Evolutionary conservation across 306 rosid species (phyloP).

Genomic region (Vicia faba): DNA sequence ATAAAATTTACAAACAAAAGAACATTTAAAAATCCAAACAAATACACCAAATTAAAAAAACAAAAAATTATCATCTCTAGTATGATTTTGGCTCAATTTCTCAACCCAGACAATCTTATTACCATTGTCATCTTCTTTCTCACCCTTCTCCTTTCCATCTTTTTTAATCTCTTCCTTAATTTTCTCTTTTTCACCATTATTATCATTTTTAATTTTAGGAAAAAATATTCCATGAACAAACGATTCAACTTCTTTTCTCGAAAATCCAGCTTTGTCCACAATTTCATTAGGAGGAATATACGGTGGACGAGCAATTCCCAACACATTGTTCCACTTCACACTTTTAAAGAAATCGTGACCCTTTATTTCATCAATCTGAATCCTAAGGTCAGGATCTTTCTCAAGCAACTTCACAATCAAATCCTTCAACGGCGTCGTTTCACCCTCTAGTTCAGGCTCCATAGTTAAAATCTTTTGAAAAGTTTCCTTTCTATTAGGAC

Average conservation of each 20-base stretch:
- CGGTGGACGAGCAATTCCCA: slow-evolving; percentile 67
- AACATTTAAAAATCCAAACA: not conserved
- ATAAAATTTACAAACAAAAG: not conserved
- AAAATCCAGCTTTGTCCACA: slow-evolving; percentile 40
- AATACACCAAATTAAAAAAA: slow-evolving; percentile 42
- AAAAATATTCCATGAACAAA: slow-evolving; percentile 66
- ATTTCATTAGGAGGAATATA: slow-evolving; percentile 55
- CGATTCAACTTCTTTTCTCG: slow-evolving; percentile 50
- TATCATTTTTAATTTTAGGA: slow-evolving; percentile 3
- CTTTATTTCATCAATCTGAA: slow-evolving; percentile 60
- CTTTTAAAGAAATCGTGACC: slow-evolving; percentile 67
- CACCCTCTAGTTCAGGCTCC: slow-evolving; percentile 54
- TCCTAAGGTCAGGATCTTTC: slow-evolving; percentile 67
- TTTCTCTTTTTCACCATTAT: not conserved
- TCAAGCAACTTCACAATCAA: slow-evolving; percentile 60
- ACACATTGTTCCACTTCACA: slow-evolving; percentile 59
- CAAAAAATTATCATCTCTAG: slow-evolving; percentile 39
- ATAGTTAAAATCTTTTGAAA: slow-evolving; percentile 55
- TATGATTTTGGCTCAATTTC: slow-evolving; percentile 28
- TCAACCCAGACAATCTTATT: slow-evolving; percentile 44
- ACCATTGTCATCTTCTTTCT: slow-evolving; percentile 17
- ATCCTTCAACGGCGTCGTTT: slow-evolving; percentile 60
- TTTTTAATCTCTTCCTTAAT: not conserved
- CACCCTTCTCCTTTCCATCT: not conserved
- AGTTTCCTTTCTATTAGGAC: slow-evolving; percentile 70